These are phyloP conservation scores for Cercospora sesami DNA, from an alignment of 2,329 filamentous ascomycete genomes.

Conservation along the genomic window DNA sequence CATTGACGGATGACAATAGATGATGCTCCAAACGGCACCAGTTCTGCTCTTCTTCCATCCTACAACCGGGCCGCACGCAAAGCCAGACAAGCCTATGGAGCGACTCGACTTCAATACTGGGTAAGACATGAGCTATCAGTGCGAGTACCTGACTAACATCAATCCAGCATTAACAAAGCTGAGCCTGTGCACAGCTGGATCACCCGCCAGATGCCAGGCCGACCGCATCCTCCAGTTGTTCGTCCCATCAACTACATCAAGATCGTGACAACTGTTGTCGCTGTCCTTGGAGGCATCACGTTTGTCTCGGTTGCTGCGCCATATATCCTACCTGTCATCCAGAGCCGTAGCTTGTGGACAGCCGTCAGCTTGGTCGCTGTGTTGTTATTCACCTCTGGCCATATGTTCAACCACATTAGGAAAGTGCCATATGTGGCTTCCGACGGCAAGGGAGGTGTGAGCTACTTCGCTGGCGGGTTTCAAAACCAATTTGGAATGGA, in stretches of 20 bases:
- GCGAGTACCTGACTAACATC: neutral
- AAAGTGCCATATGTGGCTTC: constrained; percentile 89
- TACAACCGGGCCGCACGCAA: constrained; percentile 77
- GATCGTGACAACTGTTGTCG: constrained; percentile 66
- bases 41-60: constrained; percentile 85
- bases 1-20: constrained; percentile 53
- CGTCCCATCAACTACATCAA: constrained; percentile 86
- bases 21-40: constrained; percentile 90
- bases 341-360: constrained; percentile 93
- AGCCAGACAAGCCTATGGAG: constrained; percentile 64
- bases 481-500: constrained; percentile 92
- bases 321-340: constrained; percentile 76
- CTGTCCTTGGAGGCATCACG: constrained; percentile 69
- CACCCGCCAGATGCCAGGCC: constrained; percentile 69
- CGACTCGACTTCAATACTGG: constrained; percentile 83
- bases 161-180: constrained; percentile 65
- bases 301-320: constrained; percentile 70
- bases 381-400: constrained; percentile 88
- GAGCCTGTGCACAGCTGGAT: constrained; percentile 81
- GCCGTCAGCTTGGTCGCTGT: constrained; percentile 84
- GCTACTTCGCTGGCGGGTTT: constrained; percentile 88
- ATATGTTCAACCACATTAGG: constrained; percentile 99
- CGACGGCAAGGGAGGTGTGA: constrained; percentile 80
- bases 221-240: constrained; percentile 73
- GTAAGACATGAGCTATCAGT: constrained; percentile 52